Evolutionary conservation across 2,329 filamentous ascomycete genomes (phyloP).

Genomic region (Acephala macrosclerotiorum): DNA sequence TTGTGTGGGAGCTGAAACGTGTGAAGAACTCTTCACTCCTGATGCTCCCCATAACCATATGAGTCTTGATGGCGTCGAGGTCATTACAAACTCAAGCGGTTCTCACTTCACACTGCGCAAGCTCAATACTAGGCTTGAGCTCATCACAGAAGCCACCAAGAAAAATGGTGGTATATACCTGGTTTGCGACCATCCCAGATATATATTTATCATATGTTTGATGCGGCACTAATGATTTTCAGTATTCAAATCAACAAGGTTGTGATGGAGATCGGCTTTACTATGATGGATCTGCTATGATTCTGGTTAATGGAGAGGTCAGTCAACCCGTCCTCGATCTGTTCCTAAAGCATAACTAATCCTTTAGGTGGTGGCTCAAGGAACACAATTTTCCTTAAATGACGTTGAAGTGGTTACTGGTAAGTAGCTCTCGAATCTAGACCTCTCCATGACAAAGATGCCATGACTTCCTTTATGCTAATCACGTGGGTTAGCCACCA

Average conservation of each 20-base stretch:
- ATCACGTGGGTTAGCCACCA: background rate
- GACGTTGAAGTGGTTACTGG: conserved; percentile 8
- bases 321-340: too few species aligned
- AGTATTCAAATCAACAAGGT: conserved; percentile 16
- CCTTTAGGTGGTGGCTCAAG: too few species aligned
- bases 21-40: conserved; percentile 12
- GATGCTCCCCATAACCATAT: background rate
- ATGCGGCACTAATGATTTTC: background rate
- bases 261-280: conserved; percentile 14
- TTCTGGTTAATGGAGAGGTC: conserved; percentile 13
- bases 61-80: conserved; percentile 10
- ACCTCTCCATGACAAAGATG: too few species aligned
- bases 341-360: too few species aligned
- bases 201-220: background rate
- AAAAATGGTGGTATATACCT: conserved; percentile 14
- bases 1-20: conserved; percentile 10
- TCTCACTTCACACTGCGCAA: conserved; percentile 10
- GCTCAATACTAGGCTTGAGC: conserved; percentile 8
- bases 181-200: background rate
- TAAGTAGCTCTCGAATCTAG: too few species aligned
- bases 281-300: conserved; percentile 17
- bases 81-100: conserved; percentile 10
- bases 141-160: conserved; percentile 5
- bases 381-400: background rate
- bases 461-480: too few species aligned